Conservation (phyloP, 129 eudicot species). For the Saposhnikovia divaricata region DNA sequence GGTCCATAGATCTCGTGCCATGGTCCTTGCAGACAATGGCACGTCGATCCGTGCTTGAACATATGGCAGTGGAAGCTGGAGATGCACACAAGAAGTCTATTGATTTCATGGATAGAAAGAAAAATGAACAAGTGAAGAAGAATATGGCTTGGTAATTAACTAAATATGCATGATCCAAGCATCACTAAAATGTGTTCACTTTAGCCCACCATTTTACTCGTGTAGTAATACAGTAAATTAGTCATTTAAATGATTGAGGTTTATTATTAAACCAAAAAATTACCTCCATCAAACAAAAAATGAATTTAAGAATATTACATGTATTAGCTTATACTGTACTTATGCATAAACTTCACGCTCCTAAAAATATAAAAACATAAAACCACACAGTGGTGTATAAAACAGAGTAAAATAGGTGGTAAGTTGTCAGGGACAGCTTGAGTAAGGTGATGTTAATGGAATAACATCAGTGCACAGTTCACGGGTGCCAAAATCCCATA, state of each 20-base stretch:
- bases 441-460: not conserved
- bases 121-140: not conserved
- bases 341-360: not conserved
- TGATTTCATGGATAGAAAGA: slow-evolving; percentile 24
- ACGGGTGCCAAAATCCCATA: not conserved
- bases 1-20: slow-evolving; percentile 10
- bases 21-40: slow-evolving; percentile 20
- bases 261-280: too few species aligned
- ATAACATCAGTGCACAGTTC: not conserved
- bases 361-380: too few species aligned
- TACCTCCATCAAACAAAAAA: not conserved
- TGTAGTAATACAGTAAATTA: too few species aligned
- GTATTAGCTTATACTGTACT: too few species aligned
- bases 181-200: slow-evolving; percentile 8
- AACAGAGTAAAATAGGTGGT: not conserved
- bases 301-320: too few species aligned
- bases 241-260: too few species aligned
- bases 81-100: slow-evolving; percentile 53
- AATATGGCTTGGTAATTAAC: not conserved
- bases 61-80: slow-evolving; percentile 57
- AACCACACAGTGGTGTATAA: not conserved
- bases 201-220: too few species aligned
- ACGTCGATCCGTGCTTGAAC: slow-evolving; percentile 45
- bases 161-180: not conserved
- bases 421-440: not conserved